Evolutionary conservation across 768 basidiomycete species (phyloP), one percentile per base, ranked within the genome.

Genomic region (Cystobasidiopsis lactophilus): DNA sequence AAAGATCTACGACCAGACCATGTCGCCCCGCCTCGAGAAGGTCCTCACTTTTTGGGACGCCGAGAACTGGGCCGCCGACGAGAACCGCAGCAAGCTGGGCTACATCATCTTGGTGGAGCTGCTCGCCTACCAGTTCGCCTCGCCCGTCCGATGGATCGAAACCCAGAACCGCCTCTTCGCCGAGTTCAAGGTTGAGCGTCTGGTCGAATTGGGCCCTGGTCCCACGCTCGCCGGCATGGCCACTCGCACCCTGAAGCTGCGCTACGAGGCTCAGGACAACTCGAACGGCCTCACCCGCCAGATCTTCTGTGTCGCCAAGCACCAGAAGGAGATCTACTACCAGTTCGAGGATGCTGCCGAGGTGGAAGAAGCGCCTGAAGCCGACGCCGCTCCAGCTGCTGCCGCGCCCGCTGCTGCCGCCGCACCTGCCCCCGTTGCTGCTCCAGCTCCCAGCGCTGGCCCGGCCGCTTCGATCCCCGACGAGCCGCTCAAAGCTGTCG

Each of bases 111-210:
- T 98, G 53, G 88, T 96, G 57, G 93, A 98, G 65, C 76, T 96
- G 43, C 74, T 98, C 46, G 85, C 93, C 14, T 98, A 98, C 65
- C 93, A 98, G 66, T 96, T 91, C 61, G 89, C 91, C 0, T 96
- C 91, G 1, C 89, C 93, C 5, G 91, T 98, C 19, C 82, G 89
- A 47, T 98, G 93, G 93, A 98, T 98, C 62, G 84, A 96, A 70
- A 98, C 91, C 0, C 93, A 98, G 65, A 93, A 98, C 63, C 74
- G 82, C 24, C 74, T 98, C 52, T 98, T 98, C 72, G 75, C 73
- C 10, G 68, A 77, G 9, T 93, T 77, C 72, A 72, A 73, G 41
- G 93, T 93, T 62, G 91, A 95, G 67, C 79, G 93, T 16, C 74
- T 96, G 62, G 80, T 98, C 61, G 93, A 98, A 66, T 71, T 98